Evolutionary conservation across 169 alveolate species (phyloP).

Genomic region (Cyclospora cayetanensis): DNA sequence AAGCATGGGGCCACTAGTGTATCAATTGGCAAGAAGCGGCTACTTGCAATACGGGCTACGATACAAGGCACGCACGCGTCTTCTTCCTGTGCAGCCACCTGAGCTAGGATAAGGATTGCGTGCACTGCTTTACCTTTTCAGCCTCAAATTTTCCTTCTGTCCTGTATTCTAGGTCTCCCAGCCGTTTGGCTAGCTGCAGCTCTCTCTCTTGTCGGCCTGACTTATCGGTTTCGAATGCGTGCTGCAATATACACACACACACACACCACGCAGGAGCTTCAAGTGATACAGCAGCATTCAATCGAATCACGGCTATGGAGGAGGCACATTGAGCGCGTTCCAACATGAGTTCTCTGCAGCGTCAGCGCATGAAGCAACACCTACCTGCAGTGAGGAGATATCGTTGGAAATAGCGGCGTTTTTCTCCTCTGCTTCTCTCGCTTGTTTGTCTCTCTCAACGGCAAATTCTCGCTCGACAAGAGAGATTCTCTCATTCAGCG

Average conservation of each 20-base stretch:
- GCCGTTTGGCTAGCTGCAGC: slow-evolving; percentile 66
- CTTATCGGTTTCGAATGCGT: slow-evolving; percentile 69
- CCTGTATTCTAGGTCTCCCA: slow-evolving; percentile 66
- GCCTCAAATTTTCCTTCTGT: slow-evolving; percentile 67
- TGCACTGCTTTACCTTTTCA: slow-evolving; percentile 65
- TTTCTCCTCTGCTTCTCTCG: slow-evolving; percentile 60
- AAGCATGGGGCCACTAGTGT: too few relatives aligned
- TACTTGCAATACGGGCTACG: too few relatives aligned
- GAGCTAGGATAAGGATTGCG: too few relatives aligned
- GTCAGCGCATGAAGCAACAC: too few relatives aligned
- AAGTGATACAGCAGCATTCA: too few relatives aligned
- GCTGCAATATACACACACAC: slow-evolving; percentile 16
- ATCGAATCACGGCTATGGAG: too few relatives aligned
- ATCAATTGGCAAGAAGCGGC: too few relatives aligned
- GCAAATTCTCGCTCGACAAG: slow-evolving; percentile 70
- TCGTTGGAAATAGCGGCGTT: slow-evolving; percentile 65
- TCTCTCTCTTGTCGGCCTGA: slow-evolving; percentile 69
- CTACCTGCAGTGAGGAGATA: slow-evolving; percentile 30
- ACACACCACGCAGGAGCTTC: too few relatives aligned
- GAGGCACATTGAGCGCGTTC: too few relatives aligned
- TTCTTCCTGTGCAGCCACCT: too few relatives aligned
- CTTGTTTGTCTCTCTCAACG: slow-evolving; percentile 62
- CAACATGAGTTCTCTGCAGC: too few relatives aligned
- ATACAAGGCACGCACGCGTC: too few relatives aligned
- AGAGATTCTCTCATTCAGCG: slow-evolving; percentile 53